A percentile compares a stretch with the other conserved stretches of the same genome.
phyloP scores from a whole-genome alignment of 2,329 filamentous ascomycete genomes.

The Grosmannia clavigera region DNA sequence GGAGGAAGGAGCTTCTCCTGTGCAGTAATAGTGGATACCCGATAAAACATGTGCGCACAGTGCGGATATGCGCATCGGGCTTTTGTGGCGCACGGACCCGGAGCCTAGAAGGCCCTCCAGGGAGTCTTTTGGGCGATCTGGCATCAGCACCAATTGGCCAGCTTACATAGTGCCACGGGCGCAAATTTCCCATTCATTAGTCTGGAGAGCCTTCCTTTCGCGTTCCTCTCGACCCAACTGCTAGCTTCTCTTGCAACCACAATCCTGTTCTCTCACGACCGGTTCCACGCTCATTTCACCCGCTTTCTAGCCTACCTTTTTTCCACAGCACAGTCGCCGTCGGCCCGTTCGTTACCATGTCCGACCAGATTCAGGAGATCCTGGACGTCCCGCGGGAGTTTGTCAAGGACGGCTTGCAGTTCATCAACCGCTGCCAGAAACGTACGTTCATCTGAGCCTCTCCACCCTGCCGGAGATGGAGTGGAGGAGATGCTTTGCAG shows the following conservation, averaged over 20 bases:
- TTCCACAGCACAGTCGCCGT: background rate
- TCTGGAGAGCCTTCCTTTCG: background rate
- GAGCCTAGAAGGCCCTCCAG: background rate
- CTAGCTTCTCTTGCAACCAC: background rate
- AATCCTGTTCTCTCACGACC: background rate
- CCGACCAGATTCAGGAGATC: constrained; percentile 58
- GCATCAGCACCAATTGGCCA: constrained; percentile 8
- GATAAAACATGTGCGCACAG: background rate
- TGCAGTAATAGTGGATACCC: background rate
- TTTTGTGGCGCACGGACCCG: background rate
- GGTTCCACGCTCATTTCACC: background rate
- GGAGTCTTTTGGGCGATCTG: constrained; percentile 10
- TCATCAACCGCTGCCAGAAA: constrained; percentile 51
- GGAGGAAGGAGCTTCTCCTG: constrained; percentile 2
- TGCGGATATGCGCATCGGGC: background rate
- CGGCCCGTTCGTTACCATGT: constrained; percentile 31
- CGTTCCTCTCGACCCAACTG: background rate
- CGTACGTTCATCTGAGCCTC: constrained; percentile 26
- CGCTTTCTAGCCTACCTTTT: background rate
- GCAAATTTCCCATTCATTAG: background rate
- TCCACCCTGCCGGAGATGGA: background rate
- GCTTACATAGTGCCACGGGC: background rate
- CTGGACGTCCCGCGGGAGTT: constrained; percentile 58
- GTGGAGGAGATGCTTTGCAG: background rate
- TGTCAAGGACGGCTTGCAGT: constrained; percentile 48